Base-by-base conservation (phyloP, 2,329 filamentous ascomycete species). In the Peltaster fructicola region DNA sequence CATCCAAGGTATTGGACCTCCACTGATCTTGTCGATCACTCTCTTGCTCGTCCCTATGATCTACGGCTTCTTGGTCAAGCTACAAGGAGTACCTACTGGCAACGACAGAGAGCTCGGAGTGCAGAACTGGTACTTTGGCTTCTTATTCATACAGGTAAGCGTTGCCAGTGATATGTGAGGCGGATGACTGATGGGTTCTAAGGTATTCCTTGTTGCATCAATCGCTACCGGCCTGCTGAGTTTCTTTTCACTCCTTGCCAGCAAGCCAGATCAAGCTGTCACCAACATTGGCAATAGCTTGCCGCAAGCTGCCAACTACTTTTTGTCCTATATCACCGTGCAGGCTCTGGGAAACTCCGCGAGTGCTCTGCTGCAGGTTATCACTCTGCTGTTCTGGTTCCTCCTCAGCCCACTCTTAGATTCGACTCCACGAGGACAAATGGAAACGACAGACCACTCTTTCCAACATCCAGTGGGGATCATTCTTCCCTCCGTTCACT, bases 241-340 rank as follows among this genome's bases (percentile, higher is more conserved):
- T 0, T 59, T 70, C 24, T 54, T 85, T 20, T 55, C 68, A 10
- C 57, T 66, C n/a, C 47, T 88, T 7, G 57, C 75, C 3, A 50
- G 67, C 17, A 62, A 79, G 22, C 71, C 80, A 6, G 53, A 57
- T n/a, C 63, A 62, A 17, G 67, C 90, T 29, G 68, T 88, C 1
- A 50, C 68, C 10, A 61, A 77, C 0, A 56, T 98, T 14, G 85
- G 85, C 0, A 49, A 59, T 7, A 88, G 84, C 31, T 57, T 98
- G 4, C 88, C 88, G 2, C 77, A 70, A 38, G 75, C 84, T 0
- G 77, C 81, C 39, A 92, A 93, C 46, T 98, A 95, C 52, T 98
- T 95, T 59, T 95, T 93, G 61, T 85, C 81, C 1, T 98, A 98
- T 63, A 84, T 98, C 72, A 75, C 93, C 45, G 71, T 98, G 7